Percentiles rank a stretch among this genome's conserved stretches.
phyloP scores from a whole-genome alignment of 1,139 yeast genomes.

The Sugiyamaella sp. region DNA sequence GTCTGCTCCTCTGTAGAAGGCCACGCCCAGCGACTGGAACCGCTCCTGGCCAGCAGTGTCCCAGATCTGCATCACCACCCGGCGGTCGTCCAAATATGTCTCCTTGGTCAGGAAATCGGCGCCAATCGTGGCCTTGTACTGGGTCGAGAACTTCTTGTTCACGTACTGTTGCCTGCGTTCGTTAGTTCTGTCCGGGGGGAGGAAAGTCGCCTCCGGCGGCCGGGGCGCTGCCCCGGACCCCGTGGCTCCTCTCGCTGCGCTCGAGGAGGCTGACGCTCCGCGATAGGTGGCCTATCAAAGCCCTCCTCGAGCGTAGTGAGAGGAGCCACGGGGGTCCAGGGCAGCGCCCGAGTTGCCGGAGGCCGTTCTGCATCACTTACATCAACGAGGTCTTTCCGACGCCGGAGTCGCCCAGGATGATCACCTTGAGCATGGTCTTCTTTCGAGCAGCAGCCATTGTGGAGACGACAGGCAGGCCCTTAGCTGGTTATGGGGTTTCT shows the following conservation, averaged over 20 bases:
- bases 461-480: no score
- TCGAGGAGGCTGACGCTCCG: no score
- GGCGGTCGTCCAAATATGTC: slow-evolving; percentile 76
- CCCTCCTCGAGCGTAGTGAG: not conserved
- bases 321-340: not conserved
- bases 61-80: slow-evolving; percentile 85
- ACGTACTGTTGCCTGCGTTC: slow-evolving; percentile 81
- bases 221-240: slow-evolving; percentile 15
- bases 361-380: slow-evolving; percentile 33
- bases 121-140: slow-evolving; percentile 96
- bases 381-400: slow-evolving; percentile 96
- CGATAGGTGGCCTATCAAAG: no score
- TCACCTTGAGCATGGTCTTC: slow-evolving; percentile 90
- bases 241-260: slow-evolving; percentile 3
- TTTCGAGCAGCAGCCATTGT: slow-evolving; percentile 75
- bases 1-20: slow-evolving; percentile 97
- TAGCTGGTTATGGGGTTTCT: no score
- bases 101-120: slow-evolving; percentile 97
- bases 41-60: slow-evolving; percentile 90
- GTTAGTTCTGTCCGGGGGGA: slow-evolving; percentile 11
- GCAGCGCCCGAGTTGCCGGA: not conserved
- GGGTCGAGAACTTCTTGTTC: slow-evolving; percentile 91
- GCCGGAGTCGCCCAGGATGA: slow-evolving; percentile 95
- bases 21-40: slow-evolving; percentile 93
- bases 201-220: slow-evolving; percentile 13